Percentiles rank a stretch among this genome's conserved stretches.
These are phyloP conservation scores for Talaromyces proteolyticus DNA, from an alignment of 495 filamentous ascomycete genomes.

Conservation along the genomic window DNA sequence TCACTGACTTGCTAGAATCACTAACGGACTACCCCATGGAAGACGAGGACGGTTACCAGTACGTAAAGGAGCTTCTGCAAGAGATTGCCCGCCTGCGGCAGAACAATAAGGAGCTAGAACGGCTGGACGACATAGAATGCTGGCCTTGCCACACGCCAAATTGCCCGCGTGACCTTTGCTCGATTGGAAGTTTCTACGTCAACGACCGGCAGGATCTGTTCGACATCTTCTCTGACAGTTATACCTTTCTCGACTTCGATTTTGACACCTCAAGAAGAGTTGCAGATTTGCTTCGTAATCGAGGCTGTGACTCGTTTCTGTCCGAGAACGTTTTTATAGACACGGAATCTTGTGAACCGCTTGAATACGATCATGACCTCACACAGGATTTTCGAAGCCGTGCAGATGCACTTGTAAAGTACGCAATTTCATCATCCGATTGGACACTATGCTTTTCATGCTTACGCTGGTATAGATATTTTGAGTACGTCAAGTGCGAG, in stretches of 20 bases:
- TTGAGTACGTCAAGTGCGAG: constrained; percentile 1
- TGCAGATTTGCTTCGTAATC: constrained; percentile 3
- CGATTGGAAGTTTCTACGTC: constrained; percentile 2
- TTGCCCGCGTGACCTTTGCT: constrained; percentile 1
- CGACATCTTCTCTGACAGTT: constrained; percentile 1
- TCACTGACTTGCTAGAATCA: background rate
- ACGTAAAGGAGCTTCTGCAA: constrained; percentile 2
- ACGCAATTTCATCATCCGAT: background rate
- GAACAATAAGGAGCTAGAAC: constrained; percentile 1
- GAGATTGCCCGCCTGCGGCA: background rate
- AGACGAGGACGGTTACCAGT: background rate
- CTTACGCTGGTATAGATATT: constrained; percentile 1
- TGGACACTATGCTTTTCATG: background rate
- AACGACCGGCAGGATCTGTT: constrained; percentile 3
- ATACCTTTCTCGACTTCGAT: constrained; percentile 3
- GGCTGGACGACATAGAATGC: background rate
- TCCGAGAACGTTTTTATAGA: constrained; percentile 4
- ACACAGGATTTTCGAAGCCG: constrained; percentile 2
- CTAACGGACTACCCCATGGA: background rate
- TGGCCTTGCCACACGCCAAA: constrained; percentile 1
- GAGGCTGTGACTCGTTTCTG: constrained; percentile 1
- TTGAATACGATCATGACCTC: constrained; percentile 1
- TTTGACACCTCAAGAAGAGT: constrained; percentile 2
- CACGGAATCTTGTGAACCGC: background rate
- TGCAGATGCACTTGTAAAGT: constrained; percentile 4